phyloP scores from a whole-genome alignment of 768 basidiomycete genomes.

The Terana coerulea region DNA sequence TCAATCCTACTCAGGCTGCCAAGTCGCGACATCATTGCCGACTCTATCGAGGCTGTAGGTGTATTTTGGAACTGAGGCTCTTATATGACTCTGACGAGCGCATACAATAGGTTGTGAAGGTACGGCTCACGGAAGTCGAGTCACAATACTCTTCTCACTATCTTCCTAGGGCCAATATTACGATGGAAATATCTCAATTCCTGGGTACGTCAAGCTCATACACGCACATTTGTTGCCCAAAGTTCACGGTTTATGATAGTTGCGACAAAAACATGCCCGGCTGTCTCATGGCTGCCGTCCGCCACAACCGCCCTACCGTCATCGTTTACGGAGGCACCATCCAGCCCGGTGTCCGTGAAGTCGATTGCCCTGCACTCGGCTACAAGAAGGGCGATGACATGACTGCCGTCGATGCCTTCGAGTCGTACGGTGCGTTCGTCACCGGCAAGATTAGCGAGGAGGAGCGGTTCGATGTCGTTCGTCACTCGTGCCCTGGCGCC shows the following conservation, averaged over 20 bases:
- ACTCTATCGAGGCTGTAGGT: constrained; percentile 79
- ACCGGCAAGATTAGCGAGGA: constrained; percentile 77
- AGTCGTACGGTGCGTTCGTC: constrained; percentile 77
- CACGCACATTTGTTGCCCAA: not conserved
- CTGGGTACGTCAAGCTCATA: constrained; percentile 39
- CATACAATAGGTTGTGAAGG: constrained; percentile 1
- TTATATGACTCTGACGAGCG: constrained; percentile 3
- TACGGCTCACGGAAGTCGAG: not conserved
- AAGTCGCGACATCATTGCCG: constrained; percentile 85
- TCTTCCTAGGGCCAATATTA: constrained; percentile 73
- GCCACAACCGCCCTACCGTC: constrained; percentile 85
- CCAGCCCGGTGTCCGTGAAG: constrained; percentile 65
- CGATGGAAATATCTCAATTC: constrained; percentile 82
- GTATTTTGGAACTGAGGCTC: not conserved
- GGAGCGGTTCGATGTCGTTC: constrained; percentile 79
- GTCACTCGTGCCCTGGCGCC: constrained; percentile 79
- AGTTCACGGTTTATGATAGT: constrained; percentile 6
- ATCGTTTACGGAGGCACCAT: constrained; percentile 87
- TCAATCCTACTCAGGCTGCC: constrained; percentile 52
- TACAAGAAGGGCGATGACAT: constrained; percentile 76
- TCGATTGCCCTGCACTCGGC: constrained; percentile 80
- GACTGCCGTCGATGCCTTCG: constrained; percentile 82
- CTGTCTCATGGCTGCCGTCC: constrained; percentile 79
- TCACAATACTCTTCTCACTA: not conserved
- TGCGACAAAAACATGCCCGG: constrained; percentile 96